Conservation (phyloP, 2,329 filamentous ascomycete genomes). For the Rhynchosporium secalis region DNA sequence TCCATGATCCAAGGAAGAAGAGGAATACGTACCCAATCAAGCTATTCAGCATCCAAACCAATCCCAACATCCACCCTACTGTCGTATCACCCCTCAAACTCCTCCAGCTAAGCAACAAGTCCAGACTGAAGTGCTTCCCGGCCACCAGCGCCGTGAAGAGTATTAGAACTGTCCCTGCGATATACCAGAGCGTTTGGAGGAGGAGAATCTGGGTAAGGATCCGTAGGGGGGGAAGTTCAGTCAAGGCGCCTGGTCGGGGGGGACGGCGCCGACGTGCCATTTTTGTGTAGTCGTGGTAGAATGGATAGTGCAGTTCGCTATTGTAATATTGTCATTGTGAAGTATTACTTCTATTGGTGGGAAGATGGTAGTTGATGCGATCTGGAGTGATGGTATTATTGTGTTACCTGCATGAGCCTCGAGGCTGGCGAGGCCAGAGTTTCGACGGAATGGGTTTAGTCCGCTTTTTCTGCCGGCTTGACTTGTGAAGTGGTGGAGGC, state of each 20-base stretch:
- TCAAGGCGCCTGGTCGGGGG: slow-evolving; percentile 64
- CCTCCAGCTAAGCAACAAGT: slow-evolving; percentile 63
- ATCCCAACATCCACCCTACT: slow-evolving; percentile 66
- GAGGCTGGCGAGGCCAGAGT: slow-evolving; percentile 13
- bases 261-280: slow-evolving; percentile 55
- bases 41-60: slow-evolving; percentile 68
- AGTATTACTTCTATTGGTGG: neutral
- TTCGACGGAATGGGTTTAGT: slow-evolving; percentile 14
- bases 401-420: slow-evolving; percentile 2
- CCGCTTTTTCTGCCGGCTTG: slow-evolving; percentile 23
- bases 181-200: slow-evolving; percentile 66
- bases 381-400: neutral
- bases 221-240: slow-evolving; percentile 65
- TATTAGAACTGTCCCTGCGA: slow-evolving; percentile 59
- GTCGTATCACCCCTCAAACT: slow-evolving; percentile 66
- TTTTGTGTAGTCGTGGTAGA: slow-evolving; percentile 3
- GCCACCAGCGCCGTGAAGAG: slow-evolving; percentile 68
- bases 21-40: slow-evolving; percentile 56
- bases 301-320: neutral
- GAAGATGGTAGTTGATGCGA: neutral
- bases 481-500: slow-evolving; percentile 7
- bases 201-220: slow-evolving; percentile 67
- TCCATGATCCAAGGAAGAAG: slow-evolving; percentile 16
- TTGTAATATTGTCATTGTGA: slow-evolving; percentile 6
- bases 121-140: slow-evolving; percentile 57